Percentiles rank a stretch among this genome's conserved stretches.
Conservation (phyloP, 805 yeast genomes). For the Saturnispora besseyi region DNA sequence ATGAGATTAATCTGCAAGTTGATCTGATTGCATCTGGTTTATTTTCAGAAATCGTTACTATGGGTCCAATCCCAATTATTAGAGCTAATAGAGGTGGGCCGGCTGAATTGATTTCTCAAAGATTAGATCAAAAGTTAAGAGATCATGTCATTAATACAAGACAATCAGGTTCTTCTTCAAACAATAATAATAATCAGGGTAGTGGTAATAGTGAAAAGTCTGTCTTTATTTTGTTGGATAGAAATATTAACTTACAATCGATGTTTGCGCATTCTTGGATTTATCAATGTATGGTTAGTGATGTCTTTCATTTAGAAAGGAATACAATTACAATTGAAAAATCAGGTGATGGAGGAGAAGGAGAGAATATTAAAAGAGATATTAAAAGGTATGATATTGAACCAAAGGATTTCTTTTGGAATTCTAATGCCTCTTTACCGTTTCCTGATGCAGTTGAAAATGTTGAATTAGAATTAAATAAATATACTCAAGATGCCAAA, state of each 20-base stretch:
- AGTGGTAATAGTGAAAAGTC: slow-evolving; percentile 39
- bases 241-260: slow-evolving; percentile 82
- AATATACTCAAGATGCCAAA: slow-evolving; percentile 80
- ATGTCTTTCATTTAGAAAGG: slow-evolving; percentile 72
- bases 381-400: slow-evolving; percentile 74
- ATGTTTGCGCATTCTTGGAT: slow-evolving; percentile 98
- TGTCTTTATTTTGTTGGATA: slow-evolving; percentile 74
- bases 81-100: slow-evolving; percentile 91
- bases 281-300: slow-evolving; percentile 92
- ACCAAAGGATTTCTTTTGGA: slow-evolving; percentile 92
- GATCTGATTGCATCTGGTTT: slow-evolving; percentile 70
- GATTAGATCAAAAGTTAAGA: slow-evolving; percentile 72
- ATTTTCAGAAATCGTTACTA: slow-evolving; percentile 68
- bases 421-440: slow-evolving; percentile 71
- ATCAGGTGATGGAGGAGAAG: slow-evolving; percentile 22
- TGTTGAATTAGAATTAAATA: slow-evolving; percentile 74
- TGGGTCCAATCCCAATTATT: slow-evolving; percentile 77
- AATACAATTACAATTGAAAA: slow-evolving; percentile 65
- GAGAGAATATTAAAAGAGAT: slow-evolving; percentile 30
- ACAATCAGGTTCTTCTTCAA: slow-evolving; percentile 13
- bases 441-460: slow-evolving; percentile 99
- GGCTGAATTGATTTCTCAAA: slow-evolving; percentile 87
- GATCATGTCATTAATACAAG: slow-evolving; percentile 75
- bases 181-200: slow-evolving; percentile 2
- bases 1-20: slow-evolving; percentile 57